Evolutionary conservation across 2,329 filamentous ascomycete species (phyloP), one percentile per base, ranked within the genome.

Genomic region (Xylaria sp.): DNA sequence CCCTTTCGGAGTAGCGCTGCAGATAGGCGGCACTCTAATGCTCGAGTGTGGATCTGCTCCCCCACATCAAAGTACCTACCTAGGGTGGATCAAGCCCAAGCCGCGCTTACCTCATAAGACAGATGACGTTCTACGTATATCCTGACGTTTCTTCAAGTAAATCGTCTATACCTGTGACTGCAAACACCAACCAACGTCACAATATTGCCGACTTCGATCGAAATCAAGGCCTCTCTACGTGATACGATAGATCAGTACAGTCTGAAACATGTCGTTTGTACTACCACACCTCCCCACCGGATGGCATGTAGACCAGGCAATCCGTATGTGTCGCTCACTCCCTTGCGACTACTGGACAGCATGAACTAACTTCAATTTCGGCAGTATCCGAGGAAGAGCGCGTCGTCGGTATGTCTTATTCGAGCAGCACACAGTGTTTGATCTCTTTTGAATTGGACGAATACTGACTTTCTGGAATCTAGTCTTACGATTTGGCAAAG

Each of bases 231-330:
- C 52, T 15, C 13, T 57, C 20, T 28, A n/a, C 28, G 13, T 20
- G 15, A 33, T 20, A n/a, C 25, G 12, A n/a, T 18, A 39, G n/a
- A 41, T 31, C 25, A 33, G 20, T 25, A 51, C 9, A 46, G 4
- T 9, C 2, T n/a, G 33, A 64, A 67, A 48, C 10, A 88, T 88
- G 86, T 97, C 94, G 77, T 92, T 98, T 71, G 92, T 97, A 59
- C 90, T 99, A 62, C 95, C 95, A 55, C 95, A 98, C 82, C 88
- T 99, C 56, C 89, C 89, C 75, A 94, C 92, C 51, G 96, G 93
- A 81, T 99, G 95, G 96, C 96, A 99, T 82, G 96, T 99, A 78
- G 96, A 98, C 85, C 94, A 98, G 83, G 94, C 94, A 72, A 98
- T 98, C 78, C 90, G 66, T 60, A 58, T 13, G 63, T 67, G 23